Conservation (phyloP, 75 land plant species). For the Cupressus sempervirens region DNA sequence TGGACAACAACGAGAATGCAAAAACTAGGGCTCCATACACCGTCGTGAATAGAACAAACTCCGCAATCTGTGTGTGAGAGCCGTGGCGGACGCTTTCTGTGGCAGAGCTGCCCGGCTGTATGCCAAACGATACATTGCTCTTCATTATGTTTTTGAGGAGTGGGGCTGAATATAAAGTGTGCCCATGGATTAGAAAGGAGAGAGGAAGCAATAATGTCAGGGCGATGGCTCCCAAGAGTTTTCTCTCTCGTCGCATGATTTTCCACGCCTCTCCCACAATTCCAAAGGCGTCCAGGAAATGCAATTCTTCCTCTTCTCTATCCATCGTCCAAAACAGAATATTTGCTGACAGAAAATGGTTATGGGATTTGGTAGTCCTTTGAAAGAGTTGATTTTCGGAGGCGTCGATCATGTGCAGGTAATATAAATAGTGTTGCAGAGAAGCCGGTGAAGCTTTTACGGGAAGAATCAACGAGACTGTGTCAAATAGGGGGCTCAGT, state of each 20-base stretch:
- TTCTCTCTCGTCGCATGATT: slow-evolving; percentile 26
- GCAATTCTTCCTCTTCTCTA: slow-evolving; percentile 62
- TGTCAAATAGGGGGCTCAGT: no score
- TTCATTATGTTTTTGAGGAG: slow-evolving; percentile 33
- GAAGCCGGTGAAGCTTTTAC: no score
- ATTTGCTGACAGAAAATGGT: neutral
- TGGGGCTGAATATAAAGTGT: slow-evolving; percentile 31
- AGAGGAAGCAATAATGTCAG: slow-evolving; percentile 57
- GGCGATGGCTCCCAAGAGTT: slow-evolving; percentile 40
- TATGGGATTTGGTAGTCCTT: no score
- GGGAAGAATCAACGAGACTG: no score
- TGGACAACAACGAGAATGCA: slow-evolving; percentile 54
- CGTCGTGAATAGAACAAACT: slow-evolving; percentile 23
- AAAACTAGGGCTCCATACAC: slow-evolving; percentile 30
- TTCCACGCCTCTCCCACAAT: slow-evolving; percentile 46
- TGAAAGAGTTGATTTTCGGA: no score
- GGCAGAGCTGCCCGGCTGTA: neutral
- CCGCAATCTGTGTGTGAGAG: slow-evolving; percentile 24
- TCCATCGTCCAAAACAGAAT: slow-evolving; percentile 21
- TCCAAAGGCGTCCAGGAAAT: slow-evolving; percentile 39
- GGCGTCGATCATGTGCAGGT: no score
- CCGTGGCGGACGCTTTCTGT: neutral
- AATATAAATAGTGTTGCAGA: no score
- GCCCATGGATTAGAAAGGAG: slow-evolving; percentile 36
- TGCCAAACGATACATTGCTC: slow-evolving; percentile 12